Base-by-base conservation (phyloP, 257 asterid genomes). In the Solanum arcanum region DNA sequence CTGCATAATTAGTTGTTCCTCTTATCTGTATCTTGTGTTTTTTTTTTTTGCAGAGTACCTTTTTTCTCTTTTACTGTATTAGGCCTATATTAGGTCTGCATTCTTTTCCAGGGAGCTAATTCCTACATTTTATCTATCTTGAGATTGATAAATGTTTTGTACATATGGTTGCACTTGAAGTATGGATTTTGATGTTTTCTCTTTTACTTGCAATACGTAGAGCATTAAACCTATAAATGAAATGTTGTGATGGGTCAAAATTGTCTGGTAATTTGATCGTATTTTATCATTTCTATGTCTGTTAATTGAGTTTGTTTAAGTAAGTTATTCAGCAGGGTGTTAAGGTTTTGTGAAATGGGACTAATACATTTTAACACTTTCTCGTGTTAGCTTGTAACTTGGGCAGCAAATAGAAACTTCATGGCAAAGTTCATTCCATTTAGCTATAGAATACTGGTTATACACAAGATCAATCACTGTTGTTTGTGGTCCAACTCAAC, bases 61-160 rank as follows among this genome's bases (percentile, higher is more conserved):
- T 81, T 49, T 47, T 47, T 81, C 62, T 29, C 41, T 11, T 47
- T 29, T 27, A 29, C 27, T 74, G 85, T 80, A 80, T 80, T 80
- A 49, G 85, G 16, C 85, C 85, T 49, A 49, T 80, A 80, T 80
- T 80, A 80, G 85, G 85, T 80, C 85, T 80, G 69, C 85, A 49
- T 80, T 80, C 85, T 47, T 80, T 80, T 47, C 10, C 69, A 47
- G 44, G 44, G 85, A 80, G 85, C 29, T 80, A 5, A 80, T 80
- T 80, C 69, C 46, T 47, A 80, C 44, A 80, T 47, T 80, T 47
- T 80, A 80, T 80, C 68, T 29, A 29, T 42, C 68, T 80, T 49
- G 44, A 29, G 68, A 80, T 80, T 80, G 85, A 80, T 49, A 10
- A 47, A 18, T 47, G 1, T 29, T 29, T 80, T 80, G 85, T 80